These are phyloP conservation scores for Pneumocystis jirovecii DNA, from an alignment of 1,139 yeast species.

Conservation along the genomic window DNA sequence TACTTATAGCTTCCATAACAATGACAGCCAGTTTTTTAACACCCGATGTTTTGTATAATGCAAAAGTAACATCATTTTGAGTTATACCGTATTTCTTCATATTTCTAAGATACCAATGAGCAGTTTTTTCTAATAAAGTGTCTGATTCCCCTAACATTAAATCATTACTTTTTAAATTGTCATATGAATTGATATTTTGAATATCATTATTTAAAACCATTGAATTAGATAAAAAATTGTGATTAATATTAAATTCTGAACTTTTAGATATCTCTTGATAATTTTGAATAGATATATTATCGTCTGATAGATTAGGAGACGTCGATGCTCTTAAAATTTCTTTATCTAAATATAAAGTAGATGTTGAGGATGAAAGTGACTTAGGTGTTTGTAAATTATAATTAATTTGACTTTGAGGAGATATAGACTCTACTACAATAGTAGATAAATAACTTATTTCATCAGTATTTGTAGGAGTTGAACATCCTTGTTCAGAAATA, in stretches of 20 bases:
- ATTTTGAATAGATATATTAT: background rate
- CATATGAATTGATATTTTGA: background rate
- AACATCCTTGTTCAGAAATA: background rate
- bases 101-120: background rate
- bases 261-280: background rate
- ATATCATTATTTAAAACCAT: background rate
- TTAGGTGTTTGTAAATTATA: background rate
- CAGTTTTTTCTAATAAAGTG: background rate
- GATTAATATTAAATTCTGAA: background rate
- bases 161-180: background rate
- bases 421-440: background rate
- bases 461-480: background rate
- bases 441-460: background rate
- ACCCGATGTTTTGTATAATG: constrained; percentile 7
- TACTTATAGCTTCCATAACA: constrained; percentile 6
- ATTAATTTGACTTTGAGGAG: background rate
- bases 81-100: constrained; percentile 3
- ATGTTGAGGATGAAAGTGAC: background rate
- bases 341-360: background rate
- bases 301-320: background rate
- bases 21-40: constrained; percentile 5
- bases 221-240: background rate
- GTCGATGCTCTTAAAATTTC: background rate
- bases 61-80: constrained; percentile 5
- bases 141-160: background rate